Base-by-base conservation (phyloP, 75 land plant genomes). In the Isoetes taiwanensis region DNA sequence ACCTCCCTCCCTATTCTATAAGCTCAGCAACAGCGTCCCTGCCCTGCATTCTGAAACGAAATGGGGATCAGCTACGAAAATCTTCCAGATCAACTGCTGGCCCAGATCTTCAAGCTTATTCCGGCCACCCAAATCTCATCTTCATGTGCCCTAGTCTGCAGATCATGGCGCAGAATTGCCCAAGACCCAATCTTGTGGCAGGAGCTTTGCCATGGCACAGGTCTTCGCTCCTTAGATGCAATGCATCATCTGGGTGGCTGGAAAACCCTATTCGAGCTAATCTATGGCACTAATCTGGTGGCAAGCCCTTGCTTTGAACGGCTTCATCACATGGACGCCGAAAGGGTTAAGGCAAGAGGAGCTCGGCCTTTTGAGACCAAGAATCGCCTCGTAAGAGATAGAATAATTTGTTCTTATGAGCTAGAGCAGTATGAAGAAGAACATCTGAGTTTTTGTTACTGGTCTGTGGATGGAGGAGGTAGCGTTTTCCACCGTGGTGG, bases 401-500 rank as follows among this genome's bases (percentile, higher is more conserved):
- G 72, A 26, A n/a, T n/a, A n/a, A 63, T 70, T 19, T 38, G 41
- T 29, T 28, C 28, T 37, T 61, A 43, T 1, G 54, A 70, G 20
- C 66, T 63, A 30, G 32, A 30, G 11, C 41, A 63, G 26, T 66
- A 70, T 2, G 66, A 70, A 37, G 17, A 63, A 2, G 66, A 70
- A 27, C 25, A 52, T 3, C 64, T 33, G 54, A 32, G 59, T 27
- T 50, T 43, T 31, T n/a, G n/a, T n/a, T n/a, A n/a, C n/a, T 70
- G 72, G 72, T 66, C 66, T 10, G 50, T 65, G 1, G 72, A 70
- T 39, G 72, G 66, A 10, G n/a, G n/a, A n/a, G 72, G 72, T 1
- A 56, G 66, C 3, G 59, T 55, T 2, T 70, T 70, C 53, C 72
- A 70, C 57, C 67, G 72, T 16, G 72, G 72, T 1, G 72, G 72